Base-by-base conservation (phyloP, 2,329 filamentous ascomycete species). In the Microascus cirrosus region DNA sequence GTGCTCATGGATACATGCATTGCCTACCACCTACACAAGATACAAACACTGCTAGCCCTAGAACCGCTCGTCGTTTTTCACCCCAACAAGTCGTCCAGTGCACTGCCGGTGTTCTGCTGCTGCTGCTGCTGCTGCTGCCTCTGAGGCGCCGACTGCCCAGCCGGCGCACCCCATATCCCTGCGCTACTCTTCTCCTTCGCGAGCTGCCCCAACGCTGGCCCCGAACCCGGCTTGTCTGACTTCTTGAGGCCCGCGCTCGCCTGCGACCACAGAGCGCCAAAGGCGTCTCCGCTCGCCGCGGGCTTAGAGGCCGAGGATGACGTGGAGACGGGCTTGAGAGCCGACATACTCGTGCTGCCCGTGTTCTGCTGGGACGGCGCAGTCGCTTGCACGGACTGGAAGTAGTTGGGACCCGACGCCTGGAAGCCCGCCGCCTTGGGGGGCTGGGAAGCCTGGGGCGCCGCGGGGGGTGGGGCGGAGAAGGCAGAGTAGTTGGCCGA, bases 181-280 rank as follows among this genome's bases (percentile, higher is more conserved):
- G 92, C 91, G 65, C 86, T 91, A 59, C 91, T 94, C 80, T 97
- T 96, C 73, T 96, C 91, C 77, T 96, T 96, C n/a, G 92, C 93
- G 71, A 99, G 83, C 70, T 95, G 92, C 34, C 91, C 92, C 74
- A 99, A 81, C 58, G 92, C 92, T 56, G 90, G 86, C 0, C 87
- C 87, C 57, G 79, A 75, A 11, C 75, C 77, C 13, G 80, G 77
- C 2, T 84, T 80, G 60, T 73, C 78, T 1, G 80, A 73, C 74
- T 94, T 95, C 77, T 91, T 91, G 62, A 91, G 81, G 53, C 86
- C 85, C 12, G 80, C 80, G 62, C 85, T 90, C 32, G 85, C 86
- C 62, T 83, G 84, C 60, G 86, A 86, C 83, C 95, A 95, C 36
- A 99, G 78, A 22, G 86, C 88, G 15, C 91, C 92, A 66, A 99